phyloP scores from a whole-genome alignment of 371 early-diverging fungal species.

The Rhizopus delemar region DNA sequence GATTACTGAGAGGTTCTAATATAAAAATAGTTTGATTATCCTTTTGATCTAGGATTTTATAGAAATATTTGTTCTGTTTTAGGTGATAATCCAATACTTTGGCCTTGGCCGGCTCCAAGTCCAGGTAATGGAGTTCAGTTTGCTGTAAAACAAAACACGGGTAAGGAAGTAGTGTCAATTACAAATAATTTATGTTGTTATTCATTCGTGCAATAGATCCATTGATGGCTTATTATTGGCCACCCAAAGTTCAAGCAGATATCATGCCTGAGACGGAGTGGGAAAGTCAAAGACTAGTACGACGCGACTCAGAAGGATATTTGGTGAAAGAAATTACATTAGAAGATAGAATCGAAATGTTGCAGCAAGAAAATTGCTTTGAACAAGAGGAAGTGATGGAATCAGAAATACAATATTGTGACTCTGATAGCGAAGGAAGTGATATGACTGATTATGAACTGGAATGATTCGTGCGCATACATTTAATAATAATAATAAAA shows the following conservation, averaged over 20 bases:
- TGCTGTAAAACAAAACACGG: constrained; percentile 46
- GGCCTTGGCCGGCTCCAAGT: constrained; percentile 68
- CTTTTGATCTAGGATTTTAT: constrained; percentile 90
- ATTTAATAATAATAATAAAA: neutral
- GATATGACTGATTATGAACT: neutral
- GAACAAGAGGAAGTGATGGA: neutral
- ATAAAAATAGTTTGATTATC: constrained; percentile 63
- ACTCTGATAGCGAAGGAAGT: neutral
- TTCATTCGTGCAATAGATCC: constrained; percentile 16
- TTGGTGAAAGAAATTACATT: constrained; percentile 48
- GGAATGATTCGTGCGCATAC: neutral
- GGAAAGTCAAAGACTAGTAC: constrained; percentile 25
- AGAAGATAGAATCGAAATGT: constrained; percentile 33
- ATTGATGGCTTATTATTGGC: constrained; percentile 29
- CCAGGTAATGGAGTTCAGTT: constrained; percentile 78
- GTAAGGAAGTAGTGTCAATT: constrained; percentile 16
- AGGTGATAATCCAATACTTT: constrained; percentile 64
- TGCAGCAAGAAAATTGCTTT: constrained; percentile 8
- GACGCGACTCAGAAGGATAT: constrained; percentile 58
- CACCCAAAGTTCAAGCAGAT: constrained; percentile 34
- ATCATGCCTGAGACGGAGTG: constrained; percentile 7
- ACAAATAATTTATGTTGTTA: neutral
- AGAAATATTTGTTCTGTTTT: constrained; percentile 81
- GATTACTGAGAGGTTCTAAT: neutral
- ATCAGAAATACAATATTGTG: neutral